These are phyloP conservation scores for Euphrasia arctica DNA, from an alignment of 305 asterid genomes.

Conservation along the genomic window DNA sequence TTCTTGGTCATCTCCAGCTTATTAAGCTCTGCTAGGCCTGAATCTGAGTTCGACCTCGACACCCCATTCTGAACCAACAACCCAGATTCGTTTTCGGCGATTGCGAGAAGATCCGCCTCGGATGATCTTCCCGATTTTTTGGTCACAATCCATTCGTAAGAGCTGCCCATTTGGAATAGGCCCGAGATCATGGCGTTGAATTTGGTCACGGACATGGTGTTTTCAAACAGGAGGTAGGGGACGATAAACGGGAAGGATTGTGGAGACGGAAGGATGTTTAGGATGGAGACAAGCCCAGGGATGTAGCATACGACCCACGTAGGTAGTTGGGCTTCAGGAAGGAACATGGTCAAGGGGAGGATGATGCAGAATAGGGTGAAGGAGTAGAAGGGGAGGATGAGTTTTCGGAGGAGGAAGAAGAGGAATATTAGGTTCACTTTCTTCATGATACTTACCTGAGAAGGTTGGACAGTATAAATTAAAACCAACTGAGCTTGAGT, in stretches of 20 bases:
- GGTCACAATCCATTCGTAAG: slow-evolving; percentile 52
- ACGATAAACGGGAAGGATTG: slow-evolving; percentile 50
- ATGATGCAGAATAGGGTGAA: slow-evolving; percentile 55
- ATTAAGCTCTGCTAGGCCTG: slow-evolving; percentile 63
- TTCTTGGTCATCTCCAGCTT: slow-evolving; percentile 58
- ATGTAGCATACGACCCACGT: slow-evolving; percentile 51
- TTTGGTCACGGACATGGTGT: slow-evolving; percentile 58
- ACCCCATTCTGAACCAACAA: slow-evolving; percentile 39
- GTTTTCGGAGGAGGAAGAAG: slow-evolving; percentile 45
- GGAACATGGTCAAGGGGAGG: slow-evolving; percentile 50
- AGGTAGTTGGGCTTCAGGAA: slow-evolving; percentile 54
- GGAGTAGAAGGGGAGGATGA: slow-evolving; percentile 49
- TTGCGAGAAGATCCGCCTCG: slow-evolving; percentile 66
- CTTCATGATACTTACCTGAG: slow-evolving; percentile 29
- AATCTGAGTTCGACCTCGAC: slow-evolving; percentile 57
- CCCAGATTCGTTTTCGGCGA: slow-evolving; percentile 46
- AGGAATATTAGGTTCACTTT: slow-evolving; percentile 50
- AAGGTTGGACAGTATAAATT: background rate
- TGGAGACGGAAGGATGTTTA: slow-evolving; percentile 46
- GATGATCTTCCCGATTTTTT: slow-evolving; percentile 80
- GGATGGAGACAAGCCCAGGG: slow-evolving; percentile 43
- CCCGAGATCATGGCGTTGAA: slow-evolving; percentile 55
- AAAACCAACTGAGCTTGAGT: no score
- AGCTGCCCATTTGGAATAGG: slow-evolving; percentile 47
- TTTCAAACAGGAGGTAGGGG: slow-evolving; percentile 48